A percentile compares a stretch with the other conserved stretches of the same genome.
phyloP scores from a whole-genome alignment of 148 eudicot genomes.

The Persicaria maculosa region DNA sequence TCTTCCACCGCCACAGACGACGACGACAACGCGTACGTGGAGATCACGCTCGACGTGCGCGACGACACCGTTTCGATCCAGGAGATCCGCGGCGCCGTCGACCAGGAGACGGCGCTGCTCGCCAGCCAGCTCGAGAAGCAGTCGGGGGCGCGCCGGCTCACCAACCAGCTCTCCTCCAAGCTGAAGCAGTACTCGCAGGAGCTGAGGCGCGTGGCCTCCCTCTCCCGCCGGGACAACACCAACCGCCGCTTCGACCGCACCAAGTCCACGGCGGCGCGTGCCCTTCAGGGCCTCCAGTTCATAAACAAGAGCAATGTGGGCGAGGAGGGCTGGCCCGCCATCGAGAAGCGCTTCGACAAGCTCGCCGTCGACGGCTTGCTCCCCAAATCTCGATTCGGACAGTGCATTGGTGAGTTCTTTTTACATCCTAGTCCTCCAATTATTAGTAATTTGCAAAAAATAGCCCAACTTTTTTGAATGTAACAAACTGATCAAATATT shows the following conservation, averaged over 20 bases:
- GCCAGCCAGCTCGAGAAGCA: conserved; percentile 29
- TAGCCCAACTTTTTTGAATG: no score
- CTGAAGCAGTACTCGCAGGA: conserved; percentile 41
- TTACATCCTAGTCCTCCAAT: not conserved
- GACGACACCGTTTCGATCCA: conserved; percentile 49
- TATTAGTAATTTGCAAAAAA: no score
- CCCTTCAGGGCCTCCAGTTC: conserved; percentile 39
- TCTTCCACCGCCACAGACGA: not conserved
- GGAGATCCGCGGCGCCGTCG: conserved; percentile 33
- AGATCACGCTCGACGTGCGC: conserved; percentile 42
- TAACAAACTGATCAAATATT: no score
- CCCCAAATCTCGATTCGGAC: conserved; percentile 37
- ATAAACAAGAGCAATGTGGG: conserved; percentile 35
- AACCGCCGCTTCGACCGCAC: conserved; percentile 23
- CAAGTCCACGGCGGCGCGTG: conserved; percentile 40
- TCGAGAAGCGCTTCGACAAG: conserved; percentile 30
- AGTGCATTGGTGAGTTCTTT: conserved; percentile 37
- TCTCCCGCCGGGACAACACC: conserved; percentile 5
- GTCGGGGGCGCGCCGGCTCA: conserved; percentile 20
- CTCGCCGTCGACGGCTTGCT: conserved; percentile 32
- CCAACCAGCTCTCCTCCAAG: conserved; percentile 35
- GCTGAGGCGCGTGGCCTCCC: conserved; percentile 36
- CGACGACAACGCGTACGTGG: conserved; percentile 30
- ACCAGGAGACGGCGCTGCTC: conserved; percentile 33
- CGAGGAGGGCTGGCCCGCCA: conserved; percentile 32